Evolutionary conservation across 306 rosid genomes (phyloP), one percentile per base, ranked within the genome.

Genomic region (Pyrus bretschneideri): DNA sequence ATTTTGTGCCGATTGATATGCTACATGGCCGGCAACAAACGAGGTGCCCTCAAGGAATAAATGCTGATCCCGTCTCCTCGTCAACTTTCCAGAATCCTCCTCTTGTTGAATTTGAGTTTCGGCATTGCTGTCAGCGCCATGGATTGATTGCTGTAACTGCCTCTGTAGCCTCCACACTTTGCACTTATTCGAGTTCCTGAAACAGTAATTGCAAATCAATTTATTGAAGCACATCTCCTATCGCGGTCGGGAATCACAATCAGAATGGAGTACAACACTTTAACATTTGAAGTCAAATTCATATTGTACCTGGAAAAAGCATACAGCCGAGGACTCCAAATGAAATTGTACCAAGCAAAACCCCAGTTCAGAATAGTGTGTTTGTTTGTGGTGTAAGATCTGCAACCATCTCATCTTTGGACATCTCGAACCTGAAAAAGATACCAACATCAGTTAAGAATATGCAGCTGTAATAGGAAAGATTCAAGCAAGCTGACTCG

Each of bases 121-220:
- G 51, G 63, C 67, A 33, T 76, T 76, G 61, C 44, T 72, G 22
- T 7, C 44, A 40, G 75, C 74, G 2, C 82, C 78, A 72, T 79
- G 82, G 68, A 83, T 87, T 72, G 78, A 80, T 69, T 55, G 90
- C 81, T 78, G 88, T 30, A 21, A 40, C 79, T 73, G 89, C 88
- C 93, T 86, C 51, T 46, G 87, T 58, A 74, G 89, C 84, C 87
- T 86, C 96, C 95, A 84, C 54, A 78, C 88, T 81, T 80, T 90
- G 96, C 89, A 95, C 79, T 80, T 90, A 83, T 83, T 86, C 97
- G 93, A 95, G 78, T 95, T 92, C 88, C 98, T 95, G 82, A 51
- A 85, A 75, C 22, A 35, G 58, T n/a, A 68, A 12, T 14, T 15
- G 44, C 22, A 60, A 31, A 55, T 64, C 45, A 57, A 70, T 9